Evolutionary conservation across 257 asterid species (phyloP).

Genomic region (Fraxinus excelsior): DNA sequence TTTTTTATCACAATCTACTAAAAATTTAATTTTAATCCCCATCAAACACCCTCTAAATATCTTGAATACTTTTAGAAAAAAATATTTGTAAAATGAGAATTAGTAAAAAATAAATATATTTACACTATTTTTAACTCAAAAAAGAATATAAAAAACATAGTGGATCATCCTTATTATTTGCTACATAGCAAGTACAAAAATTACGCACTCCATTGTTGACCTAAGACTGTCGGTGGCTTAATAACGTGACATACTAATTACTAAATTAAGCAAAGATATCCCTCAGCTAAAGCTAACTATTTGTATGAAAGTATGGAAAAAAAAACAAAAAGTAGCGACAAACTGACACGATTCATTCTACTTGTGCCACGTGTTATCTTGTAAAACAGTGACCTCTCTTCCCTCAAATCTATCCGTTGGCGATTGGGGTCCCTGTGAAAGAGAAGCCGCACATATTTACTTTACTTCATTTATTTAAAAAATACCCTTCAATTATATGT

Average conservation of each 20-base stretch:
- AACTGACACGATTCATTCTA: conserved; percentile 26
- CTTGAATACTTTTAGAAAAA: too few relatives aligned
- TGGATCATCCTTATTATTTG: not conserved
- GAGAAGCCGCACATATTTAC: conserved; percentile 22
- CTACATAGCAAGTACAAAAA: not conserved
- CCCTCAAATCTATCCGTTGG: conserved; percentile 50
- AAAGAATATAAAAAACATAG: too few relatives aligned
- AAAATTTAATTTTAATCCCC: too few relatives aligned
- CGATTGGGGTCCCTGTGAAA: conserved; percentile 28
- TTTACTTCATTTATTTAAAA: conserved; percentile 1
- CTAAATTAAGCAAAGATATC: not conserved
- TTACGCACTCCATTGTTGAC: not conserved
- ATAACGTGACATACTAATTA: not conserved
- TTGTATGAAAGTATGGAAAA: conserved; percentile 8
- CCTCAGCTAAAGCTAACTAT: too few relatives aligned
- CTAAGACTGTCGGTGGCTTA: conserved; percentile 34
- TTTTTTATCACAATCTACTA: too few relatives aligned
- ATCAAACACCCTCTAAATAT: too few relatives aligned
- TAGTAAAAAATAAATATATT: too few relatives aligned
- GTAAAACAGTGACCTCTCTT: conserved; percentile 36
- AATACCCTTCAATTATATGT: conserved; percentile 24
- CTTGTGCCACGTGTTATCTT: conserved; percentile 50
- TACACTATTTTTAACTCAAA: too few relatives aligned
- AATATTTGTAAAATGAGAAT: too few relatives aligned
- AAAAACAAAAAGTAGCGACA: conserved; percentile 21